Base-by-base conservation (phyloP, 805 yeast species). In the Wickerhamomyces canadensis region DNA sequence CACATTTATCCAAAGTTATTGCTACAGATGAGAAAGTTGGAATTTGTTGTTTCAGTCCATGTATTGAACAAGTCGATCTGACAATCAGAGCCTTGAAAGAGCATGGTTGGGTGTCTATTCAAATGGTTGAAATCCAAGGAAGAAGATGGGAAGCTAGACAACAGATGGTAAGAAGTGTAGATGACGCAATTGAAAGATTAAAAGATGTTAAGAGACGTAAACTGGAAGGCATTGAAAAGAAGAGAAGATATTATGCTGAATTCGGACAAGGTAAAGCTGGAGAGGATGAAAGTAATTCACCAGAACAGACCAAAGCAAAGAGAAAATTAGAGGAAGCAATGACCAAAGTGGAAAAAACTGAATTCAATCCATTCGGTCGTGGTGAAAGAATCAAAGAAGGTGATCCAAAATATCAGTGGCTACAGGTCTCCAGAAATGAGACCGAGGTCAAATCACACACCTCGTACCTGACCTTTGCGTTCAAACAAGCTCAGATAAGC, bases 31-130 rank as follows among this genome's bases (percentile, higher is more conserved):
- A 69, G 38, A 67, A 69, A 19, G 84, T 78, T 17, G 78, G 84
- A 3, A 72, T 93, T 37, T 93, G 99, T 62, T 93, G 98, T 61
- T 93, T 93, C 56, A 85, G 95, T 27, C 99, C 99, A 9, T 93
- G 99, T 61, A 84, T 93, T 33, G 99, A 93, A 62, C 99, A 93
- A 64, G 98, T 93, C 4, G 82, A 82, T 40, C 81, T 84, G 55
- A 85, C 98, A 0, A 78, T 91, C 11, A 81, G 76, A 45, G 81
- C 84, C 0, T 64, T 93, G 40, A 79, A 81, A 47, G 72, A 67
- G 24, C 58, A 79, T 30, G 96, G 95, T 1, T 93, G 97, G 96
- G 70, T 74, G 5, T 72, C 76, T 14, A 78, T 93, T 17, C 96
- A 93, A 60, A 84, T 87, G 89, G 94, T 91, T 4, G 98, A 91